Evolutionary conservation across 345 rosid genomes (phyloP).

Genomic region (Capsella bursapastoris): DNA sequence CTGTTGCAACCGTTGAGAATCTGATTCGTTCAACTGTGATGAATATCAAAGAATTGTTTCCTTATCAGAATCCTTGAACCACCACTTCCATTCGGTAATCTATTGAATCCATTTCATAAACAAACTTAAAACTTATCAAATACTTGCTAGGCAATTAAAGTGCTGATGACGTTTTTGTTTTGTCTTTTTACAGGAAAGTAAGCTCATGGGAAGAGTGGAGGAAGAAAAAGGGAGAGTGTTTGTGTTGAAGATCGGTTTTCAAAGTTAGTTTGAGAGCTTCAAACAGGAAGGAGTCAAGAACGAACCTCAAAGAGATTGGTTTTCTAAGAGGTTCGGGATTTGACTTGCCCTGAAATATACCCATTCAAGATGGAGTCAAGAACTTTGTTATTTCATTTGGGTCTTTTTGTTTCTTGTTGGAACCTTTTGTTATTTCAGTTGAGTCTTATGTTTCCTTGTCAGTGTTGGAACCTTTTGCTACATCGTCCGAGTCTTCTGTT

Average conservation of each 20-base stretch:
- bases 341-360: slow-evolving; percentile 54
- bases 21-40: slow-evolving; percentile 70
- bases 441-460: not conserved
- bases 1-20: slow-evolving; percentile 83
- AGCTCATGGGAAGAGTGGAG: slow-evolving; percentile 31
- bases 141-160: not conserved
- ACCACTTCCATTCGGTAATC: slow-evolving; percentile 18
- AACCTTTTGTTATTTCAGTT: slow-evolving; percentile 9
- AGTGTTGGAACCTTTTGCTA: not conserved
- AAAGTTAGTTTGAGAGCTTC: slow-evolving; percentile 28
- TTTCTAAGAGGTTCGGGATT: slow-evolving; percentile 66
- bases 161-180: not conserved
- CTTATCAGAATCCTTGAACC: slow-evolving; percentile 48
- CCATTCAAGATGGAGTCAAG: not conserved
- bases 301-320: slow-evolving; percentile 56
- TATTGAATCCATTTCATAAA: slow-evolving; percentile 9
- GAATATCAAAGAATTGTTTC: slow-evolving; percentile 64
- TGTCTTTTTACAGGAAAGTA: slow-evolving; percentile 38
- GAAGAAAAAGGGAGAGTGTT: slow-evolving; percentile 14
- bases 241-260: not conserved
- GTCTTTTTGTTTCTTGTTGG: slow-evolving; percentile 15
- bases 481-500: not conserved
- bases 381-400: slow-evolving; percentile 2
- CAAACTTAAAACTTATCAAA: not conserved
- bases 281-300: slow-evolving; percentile 74